Evolutionary conservation across 768 basidiomycete species (phyloP).

Genomic region (Auricularia heimuer): DNA sequence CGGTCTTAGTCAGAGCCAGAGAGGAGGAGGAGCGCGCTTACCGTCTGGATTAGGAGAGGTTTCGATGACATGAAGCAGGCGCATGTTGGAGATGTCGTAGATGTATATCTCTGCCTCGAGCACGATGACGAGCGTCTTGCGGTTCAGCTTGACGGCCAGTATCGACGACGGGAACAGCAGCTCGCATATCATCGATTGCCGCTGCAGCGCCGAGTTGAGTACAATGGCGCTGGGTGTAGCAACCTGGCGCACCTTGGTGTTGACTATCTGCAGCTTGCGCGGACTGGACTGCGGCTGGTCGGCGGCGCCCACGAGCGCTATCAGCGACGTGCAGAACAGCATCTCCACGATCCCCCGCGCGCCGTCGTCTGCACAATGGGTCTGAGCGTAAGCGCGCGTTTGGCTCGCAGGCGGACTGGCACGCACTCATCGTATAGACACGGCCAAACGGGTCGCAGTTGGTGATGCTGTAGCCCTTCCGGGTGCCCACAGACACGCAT

Average conservation of each 20-base stretch:
- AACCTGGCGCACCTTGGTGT: constrained; percentile 70
- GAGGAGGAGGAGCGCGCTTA: constrained; percentile 23
- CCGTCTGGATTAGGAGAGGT: constrained; percentile 94
- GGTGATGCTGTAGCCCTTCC: constrained; percentile 92
- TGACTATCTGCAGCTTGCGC: constrained; percentile 92
- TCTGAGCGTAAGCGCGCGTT: background rate
- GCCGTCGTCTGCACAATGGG: constrained; percentile 58
- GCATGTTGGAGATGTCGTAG: constrained; percentile 98
- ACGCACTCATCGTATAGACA: constrained; percentile 90
- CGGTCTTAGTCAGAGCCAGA: no score
- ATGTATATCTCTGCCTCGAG: constrained; percentile 98
- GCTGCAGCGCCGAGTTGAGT: constrained; percentile 32
- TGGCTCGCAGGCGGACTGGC: background rate
- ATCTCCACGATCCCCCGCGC: constrained; percentile 96
- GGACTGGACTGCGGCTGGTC: constrained; percentile 88
- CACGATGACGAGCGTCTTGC: constrained; percentile 92
- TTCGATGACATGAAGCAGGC: constrained; percentile 92
- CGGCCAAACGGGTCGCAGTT: constrained; percentile 97
- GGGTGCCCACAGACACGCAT: constrained; percentile 90
- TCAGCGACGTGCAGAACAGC: constrained; percentile 97
- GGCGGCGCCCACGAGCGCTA: constrained; percentile 92
- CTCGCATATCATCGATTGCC: constrained; percentile 98
- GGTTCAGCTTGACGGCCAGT: constrained; percentile 94
- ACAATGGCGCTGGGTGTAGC: background rate
- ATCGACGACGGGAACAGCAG: constrained; percentile 95